Evolutionary conservation across 306 rosid genomes (phyloP), one percentile per base, ranked within the genome.

Genomic region (Cicer judaicum): DNA sequence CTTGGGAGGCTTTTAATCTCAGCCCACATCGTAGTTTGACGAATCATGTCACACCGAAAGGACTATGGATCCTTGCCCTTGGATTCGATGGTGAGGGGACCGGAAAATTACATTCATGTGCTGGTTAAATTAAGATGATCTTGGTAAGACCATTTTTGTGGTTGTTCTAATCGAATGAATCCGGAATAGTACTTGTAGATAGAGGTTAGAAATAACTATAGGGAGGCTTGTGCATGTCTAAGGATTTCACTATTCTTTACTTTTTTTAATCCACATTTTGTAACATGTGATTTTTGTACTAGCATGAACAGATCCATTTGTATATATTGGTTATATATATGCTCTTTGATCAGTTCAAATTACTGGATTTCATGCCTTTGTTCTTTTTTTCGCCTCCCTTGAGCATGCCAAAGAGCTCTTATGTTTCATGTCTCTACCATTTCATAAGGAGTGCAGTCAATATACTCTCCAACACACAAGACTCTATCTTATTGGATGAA

Each of bases 201-300:
- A 82, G 86, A 82, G 78, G 53, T 48, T 79, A 75, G 84, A 53
- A 78, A 24, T 73, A 47, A 69, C 66, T 78, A 18, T 76, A 79
- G 84, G 66, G 74, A 71, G 84, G 86, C 80, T 76, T 82, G 82
- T 67, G 73, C 71, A 79, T 82, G 82, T 71, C 41, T 78, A 79
- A 78, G 88, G 80, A 66, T 82, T 78, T 68, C 69, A 67, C 59
- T 56, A 71, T 85, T 82, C 55, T 75, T 78, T 70, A 71, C 41
- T 46, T 69, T 56, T 67, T 52, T 61, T 63, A 40, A 54, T 72
- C 68, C 80, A 74, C 55, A 74, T 60, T 64, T 57, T 60, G 84
- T 75, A 71, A 44, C 63, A 60, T 79, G 62, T 65, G 63, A 46
- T 55, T 66, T 64, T 73, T 83, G 72, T 68, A 73, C 60, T 66